Evolutionary conservation across 306 rosid genomes (phyloP).

Genomic region (Prunus fruticosa): DNA sequence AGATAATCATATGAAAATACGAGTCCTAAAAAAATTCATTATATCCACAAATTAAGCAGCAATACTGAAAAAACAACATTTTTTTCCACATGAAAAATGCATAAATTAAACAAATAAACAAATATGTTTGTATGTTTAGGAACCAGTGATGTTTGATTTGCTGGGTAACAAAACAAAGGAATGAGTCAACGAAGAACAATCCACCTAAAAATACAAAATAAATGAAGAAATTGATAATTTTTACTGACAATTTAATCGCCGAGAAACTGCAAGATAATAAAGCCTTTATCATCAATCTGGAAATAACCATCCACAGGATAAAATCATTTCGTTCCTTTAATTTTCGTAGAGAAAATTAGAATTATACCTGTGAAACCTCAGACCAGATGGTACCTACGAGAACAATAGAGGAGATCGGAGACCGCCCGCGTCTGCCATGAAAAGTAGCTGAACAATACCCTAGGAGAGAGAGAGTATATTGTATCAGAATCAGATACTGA

Average conservation of each 20-base stretch:
- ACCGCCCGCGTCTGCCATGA: not conserved
- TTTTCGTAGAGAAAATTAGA: not conserved
- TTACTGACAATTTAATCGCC: not conserved
- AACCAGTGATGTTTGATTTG: not conserved
- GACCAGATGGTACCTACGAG: not conserved
- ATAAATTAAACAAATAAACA: not conserved
- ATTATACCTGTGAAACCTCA: not conserved
- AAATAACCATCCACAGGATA: not conserved
- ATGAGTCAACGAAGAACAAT: not conserved
- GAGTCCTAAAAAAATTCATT: not conserved
- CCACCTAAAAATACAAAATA: not conserved
- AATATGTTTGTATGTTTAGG: not conserved
- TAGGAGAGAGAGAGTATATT: not conserved
- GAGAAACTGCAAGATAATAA: not conserved
- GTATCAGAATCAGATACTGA: not conserved
- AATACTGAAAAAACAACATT: not conserved
- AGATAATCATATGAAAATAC: not conserved
- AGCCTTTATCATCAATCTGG: not conserved
- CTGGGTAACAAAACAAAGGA: not conserved
- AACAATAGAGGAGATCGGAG: not conserved
- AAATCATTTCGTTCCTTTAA: not conserved
- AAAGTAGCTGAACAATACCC: not conserved
- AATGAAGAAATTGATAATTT: not conserved
- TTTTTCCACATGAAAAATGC: not conserved
- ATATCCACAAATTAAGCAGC: not conserved